These are phyloP conservation scores for Xylariaceae sp. DNA, from an alignment of 2,329 filamentous ascomycete genomes.

Conservation along the genomic window DNA sequence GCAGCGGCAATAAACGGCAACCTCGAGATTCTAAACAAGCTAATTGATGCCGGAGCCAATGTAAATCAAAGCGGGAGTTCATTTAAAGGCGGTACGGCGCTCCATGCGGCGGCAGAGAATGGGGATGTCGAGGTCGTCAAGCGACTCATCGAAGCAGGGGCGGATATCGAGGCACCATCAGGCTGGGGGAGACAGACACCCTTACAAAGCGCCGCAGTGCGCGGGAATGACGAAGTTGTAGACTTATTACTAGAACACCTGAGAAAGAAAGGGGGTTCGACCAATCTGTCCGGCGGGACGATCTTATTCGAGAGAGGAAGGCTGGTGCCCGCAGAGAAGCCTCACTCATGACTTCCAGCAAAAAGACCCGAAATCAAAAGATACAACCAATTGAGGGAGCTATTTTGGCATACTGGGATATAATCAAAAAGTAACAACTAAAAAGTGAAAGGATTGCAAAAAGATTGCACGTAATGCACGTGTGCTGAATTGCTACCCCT, in stretches of 20 bases:
- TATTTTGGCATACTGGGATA: too few relatives aligned
- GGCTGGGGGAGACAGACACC: constrained; percentile 30
- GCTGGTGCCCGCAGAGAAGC: too few relatives aligned
- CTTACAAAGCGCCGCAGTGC: constrained; percentile 33
- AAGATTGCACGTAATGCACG: too few relatives aligned
- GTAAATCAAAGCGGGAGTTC: constrained; percentile 30
- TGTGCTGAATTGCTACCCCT: too few relatives aligned
- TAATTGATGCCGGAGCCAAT: constrained; percentile 29
- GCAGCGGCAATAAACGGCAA: constrained; percentile 31
- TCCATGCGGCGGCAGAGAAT: constrained; percentile 34
- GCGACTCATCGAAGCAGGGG: constrained; percentile 33
- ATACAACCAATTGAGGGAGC: too few relatives aligned
- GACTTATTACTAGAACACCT: constrained; percentile 31
- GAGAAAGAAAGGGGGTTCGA: too few relatives aligned
- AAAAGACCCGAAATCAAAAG: too few relatives aligned
- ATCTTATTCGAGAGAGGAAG: too few relatives aligned
- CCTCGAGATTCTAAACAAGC: constrained; percentile 20
- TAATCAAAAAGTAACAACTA: too few relatives aligned
- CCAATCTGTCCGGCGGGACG: too few relatives aligned
- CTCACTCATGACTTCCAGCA: too few relatives aligned
- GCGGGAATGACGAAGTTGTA: constrained; percentile 37
- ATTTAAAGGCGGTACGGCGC: constrained; percentile 36
- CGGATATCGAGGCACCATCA: constrained; percentile 32
- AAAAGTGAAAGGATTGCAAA: too few relatives aligned
- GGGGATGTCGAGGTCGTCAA: constrained; percentile 26